phyloP scores from a whole-genome alignment of 2,329 filamentous ascomycete genomes.

The Ophiocordyceps robertsii region DNA sequence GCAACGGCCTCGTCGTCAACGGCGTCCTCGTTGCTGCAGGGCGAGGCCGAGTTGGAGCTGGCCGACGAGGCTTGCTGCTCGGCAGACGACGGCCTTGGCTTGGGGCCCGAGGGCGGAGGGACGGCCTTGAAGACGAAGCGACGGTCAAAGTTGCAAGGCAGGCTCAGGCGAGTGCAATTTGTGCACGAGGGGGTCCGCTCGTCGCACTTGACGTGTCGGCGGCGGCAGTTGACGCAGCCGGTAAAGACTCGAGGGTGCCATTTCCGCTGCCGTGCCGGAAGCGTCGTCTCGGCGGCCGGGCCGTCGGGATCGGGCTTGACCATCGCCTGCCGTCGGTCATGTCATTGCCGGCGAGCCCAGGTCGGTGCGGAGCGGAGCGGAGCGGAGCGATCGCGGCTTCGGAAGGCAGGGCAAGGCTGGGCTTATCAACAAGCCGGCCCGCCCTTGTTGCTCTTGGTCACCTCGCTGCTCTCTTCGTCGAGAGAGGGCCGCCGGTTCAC shows the following conservation, averaged over 20 bases:
- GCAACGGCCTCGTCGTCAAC: background rate
- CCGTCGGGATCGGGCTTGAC: slow-evolving; percentile 4
- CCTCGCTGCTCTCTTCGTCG: too few species aligned
- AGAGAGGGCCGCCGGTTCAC: too few species aligned
- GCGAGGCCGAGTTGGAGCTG: background rate
- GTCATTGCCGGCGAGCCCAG: slow-evolving; percentile 1
- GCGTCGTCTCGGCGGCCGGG: slow-evolving; percentile 1
- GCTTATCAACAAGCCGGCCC: background rate
- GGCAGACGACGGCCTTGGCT: background rate
- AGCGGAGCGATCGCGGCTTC: background rate
- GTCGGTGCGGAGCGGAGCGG: background rate
- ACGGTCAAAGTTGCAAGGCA: slow-evolving; percentile 6
- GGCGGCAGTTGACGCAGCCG: slow-evolving; percentile 24
- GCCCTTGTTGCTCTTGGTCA: background rate
- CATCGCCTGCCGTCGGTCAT: slow-evolving; percentile 2
- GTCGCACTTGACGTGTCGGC: slow-evolving; percentile 18
- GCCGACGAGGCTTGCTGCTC: background rate
- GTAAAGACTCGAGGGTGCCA: slow-evolving; percentile 27
- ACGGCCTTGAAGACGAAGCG: slow-evolving; percentile 6
- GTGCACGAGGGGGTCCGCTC: slow-evolving; percentile 18
- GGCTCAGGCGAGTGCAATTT: slow-evolving; percentile 18
- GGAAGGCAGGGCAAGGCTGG: background rate
- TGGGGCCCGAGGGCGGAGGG: slow-evolving; percentile 2
- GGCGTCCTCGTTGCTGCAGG: background rate
- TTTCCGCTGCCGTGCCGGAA: slow-evolving; percentile 6